phyloP scores from a whole-genome alignment of 768 basidiomycete species.

The Rhizopogon sp. region DNA sequence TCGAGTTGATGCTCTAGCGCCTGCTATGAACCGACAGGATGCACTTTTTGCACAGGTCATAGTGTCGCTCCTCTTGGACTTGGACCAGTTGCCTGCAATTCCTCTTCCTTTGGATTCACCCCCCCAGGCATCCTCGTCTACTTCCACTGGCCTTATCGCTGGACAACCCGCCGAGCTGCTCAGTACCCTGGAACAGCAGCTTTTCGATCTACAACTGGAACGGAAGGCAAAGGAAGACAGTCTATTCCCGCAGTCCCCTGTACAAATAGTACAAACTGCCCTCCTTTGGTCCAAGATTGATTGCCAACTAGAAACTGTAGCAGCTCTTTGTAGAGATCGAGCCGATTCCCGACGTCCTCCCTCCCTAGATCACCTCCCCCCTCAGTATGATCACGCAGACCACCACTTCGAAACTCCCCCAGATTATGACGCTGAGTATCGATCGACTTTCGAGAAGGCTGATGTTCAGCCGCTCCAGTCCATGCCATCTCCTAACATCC shows the following conservation, averaged over 20 bases:
- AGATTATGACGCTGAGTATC: constrained; percentile 15
- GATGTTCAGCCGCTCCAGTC: constrained; percentile 7
- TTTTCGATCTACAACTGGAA: constrained; percentile 57
- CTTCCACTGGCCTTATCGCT: constrained; percentile 7
- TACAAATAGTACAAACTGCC: constrained; percentile 50
- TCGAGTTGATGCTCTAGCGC: constrained; percentile 46
- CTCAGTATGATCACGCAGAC: constrained; percentile 45
- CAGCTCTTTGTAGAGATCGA: constrained; percentile 61
- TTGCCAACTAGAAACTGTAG: constrained; percentile 64
- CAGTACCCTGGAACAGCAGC: constrained; percentile 58
- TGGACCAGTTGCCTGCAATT: constrained; percentile 51
- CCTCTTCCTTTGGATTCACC: constrained; percentile 14
- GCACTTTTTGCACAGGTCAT: constrained; percentile 64
- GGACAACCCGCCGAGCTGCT: constrained; percentile 38
- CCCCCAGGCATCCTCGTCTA: constrained; percentile 8
- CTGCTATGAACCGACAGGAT: constrained; percentile 43
- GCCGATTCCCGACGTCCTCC: constrained; percentile 15
- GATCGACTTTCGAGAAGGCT: constrained; percentile 6
- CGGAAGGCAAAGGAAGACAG: background rate
- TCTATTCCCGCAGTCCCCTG: constrained; percentile 27
- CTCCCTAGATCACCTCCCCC: constrained; percentile 36
- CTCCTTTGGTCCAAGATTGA: constrained; percentile 76
- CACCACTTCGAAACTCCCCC: constrained; percentile 20
- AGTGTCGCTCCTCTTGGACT: constrained; percentile 62
- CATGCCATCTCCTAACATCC: constrained; percentile 10